Base-by-base conservation (phyloP, 805 yeast genomes). In the Candida dajiaensis region DNA sequence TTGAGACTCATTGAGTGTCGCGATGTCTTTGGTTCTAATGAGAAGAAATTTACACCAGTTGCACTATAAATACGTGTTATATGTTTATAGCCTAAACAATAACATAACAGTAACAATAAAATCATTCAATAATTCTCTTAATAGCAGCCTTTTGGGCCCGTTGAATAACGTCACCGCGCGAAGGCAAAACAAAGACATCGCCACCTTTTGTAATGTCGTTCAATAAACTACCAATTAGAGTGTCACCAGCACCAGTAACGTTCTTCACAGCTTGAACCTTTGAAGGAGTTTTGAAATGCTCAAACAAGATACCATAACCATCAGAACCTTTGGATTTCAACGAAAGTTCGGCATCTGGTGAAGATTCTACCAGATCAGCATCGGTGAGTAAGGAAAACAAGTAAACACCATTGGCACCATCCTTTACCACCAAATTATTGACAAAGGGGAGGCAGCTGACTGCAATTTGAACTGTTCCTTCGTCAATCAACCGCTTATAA, bases 161-260 rank as follows among this genome's bases (percentile, higher is more conserved):
- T 20, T 36, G 29, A 10, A 57, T 41, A 16, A 47, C 23, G 4
- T 40, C 41, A 10, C 49, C 43, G 12, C 58, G 47, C 3, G 38
- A 16, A 7, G 38, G 23, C 4, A 46, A 23, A 5, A 35, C 26
- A 19, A 57, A 43, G 6, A 31, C 40, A 9, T 38, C 44, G 2
- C 39, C 38, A 39, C 52, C 41, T 1, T 28, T 16, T 4, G 48
- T 40, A 2, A 57, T 31, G 15, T 35, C 49, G 12, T 42, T 43
- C 12, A 78, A 61, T 20, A 89, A 51, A 23, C 73, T 78, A 35
- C 96, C 96, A 25, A 80, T 73, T 38, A 89, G 70, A 0, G 94
- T 74, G 63, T 89, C 96, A 11, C 96, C 97, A 0, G 95, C 95
- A 2, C 96, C 97, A 10, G 92, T 87, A 28, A 85, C 95, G 53